phyloP scores from a whole-genome alignment of 108 stramenopile species.

The Asterionellopsis glacialis region DNA sequence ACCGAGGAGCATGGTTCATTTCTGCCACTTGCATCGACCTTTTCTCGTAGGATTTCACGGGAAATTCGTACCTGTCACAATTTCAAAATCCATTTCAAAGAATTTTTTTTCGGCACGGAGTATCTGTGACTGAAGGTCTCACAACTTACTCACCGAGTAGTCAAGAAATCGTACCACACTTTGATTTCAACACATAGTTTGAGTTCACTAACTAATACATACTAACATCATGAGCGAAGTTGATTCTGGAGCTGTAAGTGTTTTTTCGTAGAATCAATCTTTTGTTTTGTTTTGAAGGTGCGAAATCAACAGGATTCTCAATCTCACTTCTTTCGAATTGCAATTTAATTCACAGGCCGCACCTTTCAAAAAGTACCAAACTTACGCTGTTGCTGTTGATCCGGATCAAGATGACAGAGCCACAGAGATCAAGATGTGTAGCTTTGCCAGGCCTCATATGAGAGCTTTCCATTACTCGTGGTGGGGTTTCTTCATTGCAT shows the following conservation, averaged over 20 bases:
- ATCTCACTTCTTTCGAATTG: neutral
- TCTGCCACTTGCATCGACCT: no score
- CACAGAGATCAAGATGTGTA: conserved; percentile 60
- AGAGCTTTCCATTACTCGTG: conserved; percentile 75
- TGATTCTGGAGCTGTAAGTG: conserved; percentile 5
- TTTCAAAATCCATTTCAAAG: no score
- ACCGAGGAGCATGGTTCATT: no score
- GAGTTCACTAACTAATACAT: neutral
- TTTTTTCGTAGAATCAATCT: neutral
- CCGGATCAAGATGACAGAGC: conserved; percentile 75
- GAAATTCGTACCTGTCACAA: no score
- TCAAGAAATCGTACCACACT: no score
- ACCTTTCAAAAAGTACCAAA: conserved; percentile 42
- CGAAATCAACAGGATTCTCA: neutral
- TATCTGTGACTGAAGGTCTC: no score
- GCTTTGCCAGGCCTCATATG: conserved; percentile 66
- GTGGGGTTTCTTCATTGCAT: conserved; percentile 50
- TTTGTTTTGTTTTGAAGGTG: neutral
- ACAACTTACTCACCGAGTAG: no score
- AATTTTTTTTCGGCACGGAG: no score
- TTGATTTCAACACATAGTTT: neutral
- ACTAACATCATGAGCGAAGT: conserved; percentile 5
- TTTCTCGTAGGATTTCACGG: no score
- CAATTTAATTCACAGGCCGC: neutral
- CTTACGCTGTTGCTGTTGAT: conserved; percentile 59